Conservation (phyloP, 257 asterid species). For the Cruciata laevipes region DNA sequence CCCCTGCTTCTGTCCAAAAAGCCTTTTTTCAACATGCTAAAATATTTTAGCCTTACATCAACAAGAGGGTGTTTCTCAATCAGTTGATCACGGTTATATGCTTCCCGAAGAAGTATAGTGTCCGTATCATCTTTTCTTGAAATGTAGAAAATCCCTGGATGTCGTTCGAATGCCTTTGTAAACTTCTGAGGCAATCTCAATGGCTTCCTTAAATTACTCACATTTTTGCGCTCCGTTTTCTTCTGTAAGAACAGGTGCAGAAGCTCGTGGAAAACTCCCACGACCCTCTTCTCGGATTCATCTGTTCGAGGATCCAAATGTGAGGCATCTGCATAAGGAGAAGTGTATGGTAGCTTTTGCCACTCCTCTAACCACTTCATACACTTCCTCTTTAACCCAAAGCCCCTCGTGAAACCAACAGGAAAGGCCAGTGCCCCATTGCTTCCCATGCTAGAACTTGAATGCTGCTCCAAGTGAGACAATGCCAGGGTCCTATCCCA, state of each 20-base stretch:
- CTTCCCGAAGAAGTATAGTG: conserved; percentile 82
- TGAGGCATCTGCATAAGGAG: conserved; percentile 60
- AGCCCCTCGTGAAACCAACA: conserved; percentile 73
- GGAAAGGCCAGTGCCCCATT: conserved; percentile 50
- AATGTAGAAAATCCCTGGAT: conserved; percentile 80
- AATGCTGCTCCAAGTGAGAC: conserved; percentile 53
- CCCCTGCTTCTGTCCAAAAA: conserved; percentile 67
- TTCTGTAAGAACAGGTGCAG: conserved; percentile 58
- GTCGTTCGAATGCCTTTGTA: conserved; percentile 82
- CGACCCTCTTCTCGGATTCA: conserved; percentile 79
- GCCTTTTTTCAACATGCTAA: conserved; percentile 63
- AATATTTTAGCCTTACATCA: conserved; percentile 46
- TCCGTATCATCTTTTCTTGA: conserved; percentile 67
- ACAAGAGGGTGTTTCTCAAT: conserved; percentile 68
- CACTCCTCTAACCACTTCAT: conserved; percentile 88
- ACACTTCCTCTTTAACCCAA: conserved; percentile 77
- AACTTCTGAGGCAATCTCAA: conserved; percentile 77
- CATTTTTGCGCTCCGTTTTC: conserved; percentile 61
- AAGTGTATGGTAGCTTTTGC: conserved; percentile 83
- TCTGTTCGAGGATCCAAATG: conserved; percentile 81
- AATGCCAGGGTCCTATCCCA: conserved; percentile 59
- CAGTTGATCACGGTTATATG: conserved; percentile 54
- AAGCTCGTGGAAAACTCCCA: conserved; percentile 91
- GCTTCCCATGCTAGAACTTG: conserved; percentile 11
- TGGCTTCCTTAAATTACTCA: conserved; percentile 72